Percentiles rank a stretch among this genome's conserved stretches.
These are phyloP conservation scores for Plasmodium fragile DNA, from an alignment of 169 alveolate species.

Conservation along the genomic window DNA sequence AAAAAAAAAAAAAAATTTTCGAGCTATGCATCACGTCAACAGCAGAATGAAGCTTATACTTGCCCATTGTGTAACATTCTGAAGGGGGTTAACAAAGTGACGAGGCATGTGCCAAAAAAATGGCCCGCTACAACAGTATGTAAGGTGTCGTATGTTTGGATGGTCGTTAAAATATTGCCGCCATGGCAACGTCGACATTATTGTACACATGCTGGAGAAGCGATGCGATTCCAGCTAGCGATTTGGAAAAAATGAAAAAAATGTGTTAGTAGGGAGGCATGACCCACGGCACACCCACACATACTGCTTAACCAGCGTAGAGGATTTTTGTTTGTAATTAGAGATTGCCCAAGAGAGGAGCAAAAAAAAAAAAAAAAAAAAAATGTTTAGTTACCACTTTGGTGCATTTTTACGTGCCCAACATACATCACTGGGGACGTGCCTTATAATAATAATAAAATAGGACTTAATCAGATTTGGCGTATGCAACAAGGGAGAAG, in stretches of 20 bases:
- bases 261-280: background rate
- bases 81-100: background rate
- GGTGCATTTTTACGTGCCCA: background rate
- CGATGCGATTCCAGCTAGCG: background rate
- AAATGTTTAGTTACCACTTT: background rate
- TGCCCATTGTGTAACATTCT: background rate
- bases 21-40: background rate
- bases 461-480: background rate
- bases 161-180: background rate
- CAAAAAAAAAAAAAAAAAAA: background rate
- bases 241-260: background rate
- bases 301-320: background rate
- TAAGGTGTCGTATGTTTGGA: background rate
- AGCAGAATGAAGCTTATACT: background rate
- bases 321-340: no score
- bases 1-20: background rate
- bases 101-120: background rate
- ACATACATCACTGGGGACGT: background rate
- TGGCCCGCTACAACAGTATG: background rate
- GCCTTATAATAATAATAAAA: background rate
- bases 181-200: background rate
- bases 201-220: background rate
- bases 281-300: background rate
- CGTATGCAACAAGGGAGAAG: background rate
- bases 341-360: background rate